These are phyloP conservation scores for Euphorbia schlechtendalii DNA, from an alignment of 441 rosid genomes.

Conservation along the genomic window DNA sequence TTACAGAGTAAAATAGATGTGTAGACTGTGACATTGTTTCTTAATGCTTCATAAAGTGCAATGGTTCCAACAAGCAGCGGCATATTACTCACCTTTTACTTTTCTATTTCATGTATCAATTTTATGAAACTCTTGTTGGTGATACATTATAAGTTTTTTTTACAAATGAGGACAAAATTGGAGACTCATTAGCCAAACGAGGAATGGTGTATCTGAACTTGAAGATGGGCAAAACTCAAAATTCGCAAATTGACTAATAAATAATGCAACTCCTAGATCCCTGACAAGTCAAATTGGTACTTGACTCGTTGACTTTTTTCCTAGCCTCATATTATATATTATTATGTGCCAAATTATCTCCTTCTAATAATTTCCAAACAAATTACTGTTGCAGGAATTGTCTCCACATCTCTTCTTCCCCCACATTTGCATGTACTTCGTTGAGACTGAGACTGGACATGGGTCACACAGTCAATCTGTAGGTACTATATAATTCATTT, in stretches of 20 bases:
- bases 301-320: conserved; percentile 34
- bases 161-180: too few species aligned
- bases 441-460: neutral
- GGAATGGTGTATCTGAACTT: neutral
- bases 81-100: too few species aligned
- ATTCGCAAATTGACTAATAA: neutral
- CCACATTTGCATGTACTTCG: neutral
- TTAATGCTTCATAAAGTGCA: too few species aligned
- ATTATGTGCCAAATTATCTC: neutral
- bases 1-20: too few species aligned
- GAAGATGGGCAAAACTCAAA: conserved; percentile 1
- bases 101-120: too few species aligned
- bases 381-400: conserved; percentile 10
- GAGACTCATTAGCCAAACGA: too few species aligned
- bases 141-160: too few species aligned
- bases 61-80: too few species aligned
- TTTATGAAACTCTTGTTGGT: too few species aligned
- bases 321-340: conserved; percentile 9
- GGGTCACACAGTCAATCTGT: conserved; percentile 5
- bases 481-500: neutral
- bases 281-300: conserved; percentile 33
- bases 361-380: conserved; percentile 6
- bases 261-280: conserved; percentile 22
- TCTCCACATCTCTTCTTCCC: conserved; percentile 5
- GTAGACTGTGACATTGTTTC: too few species aligned